Evolutionary conservation across 2,329 filamentous ascomycete species (phyloP), one percentile per base, ranked within the genome.

Genomic region (Aspergillus chevalieri): DNA sequence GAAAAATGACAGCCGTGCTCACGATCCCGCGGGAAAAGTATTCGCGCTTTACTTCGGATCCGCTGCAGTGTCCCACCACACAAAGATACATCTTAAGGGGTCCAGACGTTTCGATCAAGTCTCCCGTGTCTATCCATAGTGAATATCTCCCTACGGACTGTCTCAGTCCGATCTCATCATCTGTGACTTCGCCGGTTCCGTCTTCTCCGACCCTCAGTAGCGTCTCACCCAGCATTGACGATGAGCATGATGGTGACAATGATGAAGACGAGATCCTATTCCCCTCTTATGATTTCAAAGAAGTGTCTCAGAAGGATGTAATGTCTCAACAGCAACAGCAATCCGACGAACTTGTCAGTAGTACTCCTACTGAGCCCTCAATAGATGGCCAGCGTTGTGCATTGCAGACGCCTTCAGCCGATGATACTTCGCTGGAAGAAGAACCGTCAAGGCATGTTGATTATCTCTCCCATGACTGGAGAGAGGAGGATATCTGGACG

Each of bases 401-500:
- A 80, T 79, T 2, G 78, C 83, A 14, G 73, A 80, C 26, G 58
- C 76, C 83, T 28, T 85, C 86, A 7, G 85, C 87, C 57, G 90
- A 95, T 59, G 90, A 95, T 67, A 86, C 84, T 8, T 85, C 86
- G 9, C 77, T 94, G 34, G 81, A 83, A 54, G 78, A 77, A 30
- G 82, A 86, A 61, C 89, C 89, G 1, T 90, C 90, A 43, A 79
- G 89, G 56, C 89, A 95, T 70, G 91, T 95, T n/a, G 91, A 95
- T 71, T 95, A 95, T 65, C 80, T 96, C 43, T 95, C 91, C 15
- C 88, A 97, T 65, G 83, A 92, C 53, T 95, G 92, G 89, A 83
- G 81, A 55, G 90, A 96, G 70, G 91, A 97, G 68, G 92, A 98
- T 69, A 94, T 97, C 22, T 97, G 91, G 91, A 86, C 88, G 5